Percentiles rank a stretch among this genome's conserved stretches.
These are phyloP conservation scores for Thamnidium elegans DNA, from an alignment of 192 early-diverging fungal genomes.

Conservation along the genomic window DNA sequence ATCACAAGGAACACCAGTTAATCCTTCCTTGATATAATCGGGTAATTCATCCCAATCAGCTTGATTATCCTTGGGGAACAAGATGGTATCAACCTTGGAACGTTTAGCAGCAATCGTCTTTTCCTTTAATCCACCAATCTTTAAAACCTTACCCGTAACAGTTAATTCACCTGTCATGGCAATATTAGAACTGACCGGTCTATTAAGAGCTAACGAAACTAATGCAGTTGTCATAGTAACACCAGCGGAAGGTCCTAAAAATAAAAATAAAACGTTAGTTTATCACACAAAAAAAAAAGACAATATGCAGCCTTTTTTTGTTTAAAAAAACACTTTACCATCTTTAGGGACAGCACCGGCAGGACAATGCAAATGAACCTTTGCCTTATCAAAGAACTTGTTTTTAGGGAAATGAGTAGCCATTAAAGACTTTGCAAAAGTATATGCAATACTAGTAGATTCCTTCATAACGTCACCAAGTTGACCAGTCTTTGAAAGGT, in stretches of 20 bases:
- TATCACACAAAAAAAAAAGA: not conserved
- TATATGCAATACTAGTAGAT: slow-evolving; percentile 92
- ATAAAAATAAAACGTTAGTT: slow-evolving; percentile 1
- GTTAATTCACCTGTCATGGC: slow-evolving; percentile 99
- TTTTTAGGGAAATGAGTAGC: slow-evolving; percentile 75
- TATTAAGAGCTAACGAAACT: slow-evolving; percentile 85
- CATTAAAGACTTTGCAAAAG: slow-evolving; percentile 86
- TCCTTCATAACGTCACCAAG: slow-evolving; percentile 99
- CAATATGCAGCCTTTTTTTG: not conserved
- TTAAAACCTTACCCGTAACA: slow-evolving; percentile 93
- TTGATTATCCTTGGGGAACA: slow-evolving; percentile 88
- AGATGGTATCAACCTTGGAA: slow-evolving; percentile 80
- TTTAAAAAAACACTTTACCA: slow-evolving; percentile 45
- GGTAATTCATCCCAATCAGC: slow-evolving; percentile 96
- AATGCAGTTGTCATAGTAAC: slow-evolving; percentile 95
- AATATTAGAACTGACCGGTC: slow-evolving; percentile 71
- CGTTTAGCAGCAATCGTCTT: slow-evolving; percentile 98
- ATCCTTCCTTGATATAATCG: slow-evolving; percentile 86
- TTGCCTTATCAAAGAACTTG: slow-evolving; percentile 87
- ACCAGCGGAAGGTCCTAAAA: slow-evolving; percentile 86
- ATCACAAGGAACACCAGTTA: slow-evolving; percentile 78
- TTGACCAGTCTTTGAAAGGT: slow-evolving; percentile 88
- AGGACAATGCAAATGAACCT: slow-evolving; percentile 93
- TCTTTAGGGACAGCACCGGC: slow-evolving; percentile 98
- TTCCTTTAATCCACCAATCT: slow-evolving; percentile 97